phyloP scores from a whole-genome alignment of 495 filamentous ascomycete genomes.

The Tirmania nivea region DNA sequence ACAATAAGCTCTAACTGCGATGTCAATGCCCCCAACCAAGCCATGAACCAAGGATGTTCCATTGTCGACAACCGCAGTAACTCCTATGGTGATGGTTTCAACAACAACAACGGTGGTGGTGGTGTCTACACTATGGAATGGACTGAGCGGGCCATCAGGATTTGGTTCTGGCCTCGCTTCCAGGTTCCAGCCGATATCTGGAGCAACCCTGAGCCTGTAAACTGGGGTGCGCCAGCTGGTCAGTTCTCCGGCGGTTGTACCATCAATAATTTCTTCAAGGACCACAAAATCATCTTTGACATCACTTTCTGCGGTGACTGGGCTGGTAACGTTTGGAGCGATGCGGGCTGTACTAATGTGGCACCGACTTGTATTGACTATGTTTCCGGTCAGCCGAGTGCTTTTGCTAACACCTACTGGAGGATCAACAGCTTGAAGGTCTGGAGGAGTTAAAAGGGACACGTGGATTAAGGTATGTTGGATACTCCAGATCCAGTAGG shows the following conservation, averaged over 20 bases:
- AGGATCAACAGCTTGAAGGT: constrained; percentile 32
- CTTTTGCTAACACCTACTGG: constrained; percentile 47
- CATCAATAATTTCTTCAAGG: constrained; percentile 41
- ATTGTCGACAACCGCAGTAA: constrained; percentile 24
- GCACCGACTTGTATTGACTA: constrained; percentile 35
- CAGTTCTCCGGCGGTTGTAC: constrained; percentile 43
- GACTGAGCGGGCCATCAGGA: constrained; percentile 40
- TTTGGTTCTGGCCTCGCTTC: constrained; percentile 57
- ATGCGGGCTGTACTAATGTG: constrained; percentile 23
- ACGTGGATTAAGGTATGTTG: no score
- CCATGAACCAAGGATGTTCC: constrained; percentile 28
- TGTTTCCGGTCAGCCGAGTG: constrained; percentile 39
- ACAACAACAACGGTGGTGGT: constrained; percentile 34
- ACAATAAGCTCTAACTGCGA: constrained; percentile 34
- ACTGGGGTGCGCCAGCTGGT: constrained; percentile 48
- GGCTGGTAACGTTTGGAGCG: constrained; percentile 44
- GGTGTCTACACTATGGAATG: constrained; percentile 66
- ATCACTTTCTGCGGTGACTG: constrained; percentile 78
- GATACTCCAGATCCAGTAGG: no score
- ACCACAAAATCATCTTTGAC: constrained; percentile 60
- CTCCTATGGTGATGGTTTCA: constrained; percentile 50
- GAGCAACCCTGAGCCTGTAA: constrained; percentile 33
- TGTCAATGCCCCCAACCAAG: constrained; percentile 23
- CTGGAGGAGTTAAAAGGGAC: no score
- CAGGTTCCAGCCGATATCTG: constrained; percentile 37